These are phyloP conservation scores for Chloranthus sessilifolius DNA, from an alignment of 164 flowering plant genomes.

Conservation along the genomic window DNA sequence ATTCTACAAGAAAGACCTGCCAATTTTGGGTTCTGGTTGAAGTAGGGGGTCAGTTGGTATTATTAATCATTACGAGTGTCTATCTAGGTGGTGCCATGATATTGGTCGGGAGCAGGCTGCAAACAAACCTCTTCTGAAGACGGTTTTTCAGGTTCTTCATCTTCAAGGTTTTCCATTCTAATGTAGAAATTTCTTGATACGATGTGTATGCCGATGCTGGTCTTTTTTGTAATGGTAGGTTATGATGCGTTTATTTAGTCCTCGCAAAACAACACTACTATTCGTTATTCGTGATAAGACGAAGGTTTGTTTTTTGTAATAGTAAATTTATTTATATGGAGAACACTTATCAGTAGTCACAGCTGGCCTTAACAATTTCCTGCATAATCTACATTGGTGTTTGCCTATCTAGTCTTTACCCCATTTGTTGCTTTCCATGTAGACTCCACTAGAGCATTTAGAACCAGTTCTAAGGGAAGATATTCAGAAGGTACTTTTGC, in stretches of 20 bases:
- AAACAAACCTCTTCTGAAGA: slow-evolving; percentile 58
- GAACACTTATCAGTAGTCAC: no score
- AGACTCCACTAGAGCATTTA: slow-evolving; percentile 56
- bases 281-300: slow-evolving; percentile 69
- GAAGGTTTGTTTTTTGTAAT: slow-evolving; percentile 28
- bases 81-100: slow-evolving; percentile 66
- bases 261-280: slow-evolving; percentile 55
- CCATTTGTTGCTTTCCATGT: slow-evolving; percentile 11
- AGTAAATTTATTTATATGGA: not conserved
- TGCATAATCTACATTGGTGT: not conserved
- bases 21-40: slow-evolving; percentile 4
- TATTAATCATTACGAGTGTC: slow-evolving; percentile 5
- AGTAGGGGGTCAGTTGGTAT: not conserved
- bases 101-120: slow-evolving; percentile 72
- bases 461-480: slow-evolving; percentile 57
- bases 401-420: not conserved
- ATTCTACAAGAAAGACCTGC: slow-evolving; percentile 2
- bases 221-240: slow-evolving; percentile 26
- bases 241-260: slow-evolving; percentile 63
- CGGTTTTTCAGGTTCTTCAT: slow-evolving; percentile 53
- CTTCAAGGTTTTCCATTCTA: not conserved
- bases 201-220: not conserved
- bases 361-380: not conserved
- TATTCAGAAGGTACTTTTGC: slow-evolving; percentile 44
- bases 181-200: not conserved